Evolutionary conservation across 441 rosid genomes (phyloP), one percentile per base, ranked within the genome.

Genomic region (Gossypium lobatum): DNA sequence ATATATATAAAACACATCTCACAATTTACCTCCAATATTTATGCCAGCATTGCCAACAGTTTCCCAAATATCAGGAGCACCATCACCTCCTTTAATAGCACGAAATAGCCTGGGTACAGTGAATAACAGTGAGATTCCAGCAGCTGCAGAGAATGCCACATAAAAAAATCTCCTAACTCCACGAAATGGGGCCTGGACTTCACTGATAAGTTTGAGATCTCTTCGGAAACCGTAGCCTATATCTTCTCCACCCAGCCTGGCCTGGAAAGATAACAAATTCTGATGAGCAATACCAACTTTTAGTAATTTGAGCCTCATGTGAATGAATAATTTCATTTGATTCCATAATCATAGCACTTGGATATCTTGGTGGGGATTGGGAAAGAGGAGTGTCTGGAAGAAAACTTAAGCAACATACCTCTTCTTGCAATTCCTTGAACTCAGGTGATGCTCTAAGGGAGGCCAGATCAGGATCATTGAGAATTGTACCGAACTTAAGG

Each of bases 141-240:
- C 96, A 76, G 98, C 98, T 65, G 95, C 92, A 1, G 88, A 78
- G 71, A 95, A 81, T 68, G 98, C 99, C 53, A 91, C 77, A 62
- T 87, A 91, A 79, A 95, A 66, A 83, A 92, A 95, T 75, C 90
- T 89, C 79, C 98, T 85, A 79, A 93, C 72, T 57, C 98, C 98
- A n/a, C 97, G 98, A 80, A 93, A 95, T n/a, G 98, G 99, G 75
- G 99, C 98, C 84, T 91, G 96, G 71, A 95, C 99, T 87, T 93
- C 98, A 20, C 98, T 86, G 59, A 95, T 91, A 64, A 93, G 95
- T 82, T 93, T 93, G 71, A 93, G 91, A 83, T 95, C 99, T 86
- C 98, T 85, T 31, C 95, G 86, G 65, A 93, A 93, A 81, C 93
- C 62, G 75, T 85, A 85, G 8, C 99, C 99, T 77, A 93, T 83